Evolutionary conservation across 2,329 filamentous ascomycete genomes (phyloP), one percentile per base, ranked within the genome.

Genomic region (Aspergillus spinulosporus): DNA sequence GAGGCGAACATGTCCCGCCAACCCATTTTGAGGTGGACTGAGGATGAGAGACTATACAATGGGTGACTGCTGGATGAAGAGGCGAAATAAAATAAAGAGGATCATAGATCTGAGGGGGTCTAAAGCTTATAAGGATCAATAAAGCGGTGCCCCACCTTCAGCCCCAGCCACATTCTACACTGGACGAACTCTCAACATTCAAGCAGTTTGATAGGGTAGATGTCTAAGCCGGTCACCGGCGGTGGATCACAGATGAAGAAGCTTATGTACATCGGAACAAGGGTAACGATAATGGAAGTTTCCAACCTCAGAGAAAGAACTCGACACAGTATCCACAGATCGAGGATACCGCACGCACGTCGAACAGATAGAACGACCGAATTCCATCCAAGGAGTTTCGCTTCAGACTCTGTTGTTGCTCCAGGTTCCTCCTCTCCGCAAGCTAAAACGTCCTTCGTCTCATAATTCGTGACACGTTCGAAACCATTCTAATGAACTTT

Each of bases 181-280:
- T 9, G 15, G 14, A 40, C 26, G 36, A n/a, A 42, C 37, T 39
- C 14, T 12, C 46, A 45, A 32, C 42, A 28, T 49, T 26, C 21
- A 46, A 39, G 12, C 31, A 39, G 8, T 39, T 53, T 57, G 40
- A 45, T 45, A 34, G 39, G 40, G 36, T 48, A 40, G 37, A 52
- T 57, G 53, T 64, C 56, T 64, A 59, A 58, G 55, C 64, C 58
- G 58, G 58, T 58, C 62, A 64, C 62, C 68, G 59, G 64, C 63
- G 53, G 56, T 53, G 54, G 58, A 55, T 56, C 59, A 60, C 55
- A 54, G 56, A 60, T 59, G 55, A 60, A 55, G 51, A 65, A 68
- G 65, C 63, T 65, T 71, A 72, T 71, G 64, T 71, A 71, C 68
- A 71, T 71, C 67, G 68, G 65, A 68, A 66, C 64, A 64, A 63